Base-by-base conservation (phyloP, 805 yeast species). In the Starmerella tilneyi region DNA sequence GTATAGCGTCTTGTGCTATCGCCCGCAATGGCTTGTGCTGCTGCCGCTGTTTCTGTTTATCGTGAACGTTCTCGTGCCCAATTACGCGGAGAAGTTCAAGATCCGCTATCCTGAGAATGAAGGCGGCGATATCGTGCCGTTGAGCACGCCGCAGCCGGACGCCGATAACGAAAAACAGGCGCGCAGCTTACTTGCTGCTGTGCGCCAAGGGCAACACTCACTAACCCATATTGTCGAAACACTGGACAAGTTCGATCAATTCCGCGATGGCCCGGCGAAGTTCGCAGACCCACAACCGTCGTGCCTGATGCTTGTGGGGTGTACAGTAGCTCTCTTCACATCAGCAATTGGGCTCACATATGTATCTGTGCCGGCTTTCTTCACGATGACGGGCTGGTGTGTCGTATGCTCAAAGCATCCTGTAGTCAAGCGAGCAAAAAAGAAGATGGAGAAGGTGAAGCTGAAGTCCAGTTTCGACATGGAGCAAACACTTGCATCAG, bases 261-360 rank as follows among this genome's bases (percentile, higher is more conserved):
- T 77, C 44, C 66, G 78, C 54, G 72, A 68, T 54, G 81, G 79
- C 11, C 70, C 79, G 5, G 81, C 81, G 23, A 81, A 81, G 9
- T 84, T 84, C 57, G 70, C 69, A 51, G 81, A 84, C 59, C 94
- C 84, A 54, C 68, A 74, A 37, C 61, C 68, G 21, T 74, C 92
- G 0, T 79, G 92, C 0, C 65, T 75, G 5, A 56, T 82, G n/a
- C 73, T 74, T 51, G 69, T 73, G 9, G 61, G 45, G 22, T 24
- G 51, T 13, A 48, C 71, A 0, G 60, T 74, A 3, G 74, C 71
- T 9, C 44, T 55, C 4, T 9, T 47, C 4, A 13, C 22, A 9
- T 31, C 45, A 5, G 50, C 48, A 0, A 65, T 50, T 71, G 79
- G 33, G 2, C 51, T 62, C 7, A 46, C 54, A 11, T 49, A 49